These are phyloP conservation scores for Malus asiatica DNA, from an alignment of 306 rosid genomes.

Conservation along the genomic window DNA sequence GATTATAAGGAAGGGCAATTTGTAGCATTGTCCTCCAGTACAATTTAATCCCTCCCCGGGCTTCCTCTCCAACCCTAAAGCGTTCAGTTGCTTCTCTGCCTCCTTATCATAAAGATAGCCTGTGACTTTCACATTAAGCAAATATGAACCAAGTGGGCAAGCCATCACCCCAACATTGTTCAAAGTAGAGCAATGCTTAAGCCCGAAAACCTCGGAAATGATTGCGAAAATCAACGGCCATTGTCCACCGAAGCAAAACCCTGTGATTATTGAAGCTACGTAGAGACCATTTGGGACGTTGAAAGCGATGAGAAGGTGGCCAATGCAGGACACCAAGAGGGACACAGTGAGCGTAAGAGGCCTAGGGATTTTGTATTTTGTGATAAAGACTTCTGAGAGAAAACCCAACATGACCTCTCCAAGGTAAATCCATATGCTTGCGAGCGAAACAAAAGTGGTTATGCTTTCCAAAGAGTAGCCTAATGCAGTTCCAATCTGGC, in stretches of 20 bases:
- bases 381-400: slow-evolving; percentile 3
- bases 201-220: slow-evolving; percentile 36
- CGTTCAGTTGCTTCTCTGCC: slow-evolving; percentile 25
- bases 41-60: slow-evolving; percentile 26
- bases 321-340: slow-evolving; percentile 14
- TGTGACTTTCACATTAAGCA: slow-evolving; percentile 29
- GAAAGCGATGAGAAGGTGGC: slow-evolving; percentile 18
- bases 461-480: slow-evolving; percentile 16
- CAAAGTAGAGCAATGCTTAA: slow-evolving; percentile 32
- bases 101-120: slow-evolving; percentile 32
- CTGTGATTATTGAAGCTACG: slow-evolving; percentile 19
- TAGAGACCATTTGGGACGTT: slow-evolving; percentile 20
- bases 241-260: slow-evolving; percentile 29
- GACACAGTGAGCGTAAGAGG: slow-evolving; percentile 6
- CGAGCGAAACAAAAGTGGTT: slow-evolving; percentile 15
- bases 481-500: slow-evolving; percentile 24
- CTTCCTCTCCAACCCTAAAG: slow-evolving; percentile 17
- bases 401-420: neutral
- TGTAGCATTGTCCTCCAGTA: slow-evolving; percentile 23
- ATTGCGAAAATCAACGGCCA: slow-evolving; percentile 31
- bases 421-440: slow-evolving; percentile 18
- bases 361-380: slow-evolving; percentile 19
- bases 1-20: slow-evolving; percentile 24
- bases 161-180: slow-evolving; percentile 28
- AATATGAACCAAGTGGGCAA: slow-evolving; percentile 31